Base-by-base conservation (phyloP, 257 asterid species). In the Solanum paucissectum region DNA sequence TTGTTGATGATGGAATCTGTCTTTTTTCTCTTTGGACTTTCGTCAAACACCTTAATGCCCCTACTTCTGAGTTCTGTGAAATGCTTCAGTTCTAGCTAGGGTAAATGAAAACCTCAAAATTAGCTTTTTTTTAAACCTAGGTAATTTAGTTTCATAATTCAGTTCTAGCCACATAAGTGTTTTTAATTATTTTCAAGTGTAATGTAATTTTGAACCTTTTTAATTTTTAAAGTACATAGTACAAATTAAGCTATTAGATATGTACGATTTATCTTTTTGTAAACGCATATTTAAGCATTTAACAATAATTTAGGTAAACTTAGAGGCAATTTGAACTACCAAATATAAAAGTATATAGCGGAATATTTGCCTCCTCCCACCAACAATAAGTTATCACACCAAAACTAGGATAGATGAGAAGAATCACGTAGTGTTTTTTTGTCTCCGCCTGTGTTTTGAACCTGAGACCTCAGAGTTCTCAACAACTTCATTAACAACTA, bases 361-460 rank as follows among this genome's bases (percentile, higher is more conserved):
- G 6, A 8, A 60, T 60, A 10, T 60, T 0, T 60, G 3, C 0
- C 29, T 23, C 7, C 29, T 4, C 6, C 0, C 69, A 60, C 7
- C 7, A 23, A 10, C 0, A 60, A 8, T 4, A 9, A 58, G 3
- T 23, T 7, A 55, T 55, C 64, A 52, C 64, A 55, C 25, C 64
- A 55, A 55, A 20, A 55, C 0, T 55, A 6, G 0, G 13, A 9
- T n/a, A 62, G 13, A 62, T n/a, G 32, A 0, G 0, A 62, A 23
- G 7, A 62, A 62, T 23, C 69, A 9, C 14, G 3, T n/a, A n/a
- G 5, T 58, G 2, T 55, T 55, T 55, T 36, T 55, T 55, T 55
- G 4, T 55, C 64, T 55, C 64, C 6, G 3, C 5, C 0, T 60
- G 27, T 0, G 0, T 23, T 60, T 60, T n/a, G 13, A 60, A 60